Evolutionary conservation across 2,329 filamentous ascomycete genomes (phyloP).

Genomic region (Fusarium gaditjirri): DNA sequence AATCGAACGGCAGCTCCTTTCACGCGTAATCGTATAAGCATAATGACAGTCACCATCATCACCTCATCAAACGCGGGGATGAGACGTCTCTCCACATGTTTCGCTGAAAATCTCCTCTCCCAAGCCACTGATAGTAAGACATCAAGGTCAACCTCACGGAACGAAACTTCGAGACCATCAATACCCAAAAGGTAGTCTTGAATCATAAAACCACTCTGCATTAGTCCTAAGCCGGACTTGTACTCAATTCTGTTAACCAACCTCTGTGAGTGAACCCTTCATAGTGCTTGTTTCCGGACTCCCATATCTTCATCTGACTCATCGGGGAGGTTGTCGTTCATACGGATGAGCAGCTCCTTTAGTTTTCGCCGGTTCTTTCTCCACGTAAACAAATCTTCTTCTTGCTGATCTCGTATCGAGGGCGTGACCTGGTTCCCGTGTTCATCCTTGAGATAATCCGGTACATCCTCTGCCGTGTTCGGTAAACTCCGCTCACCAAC

Average conservation of each 20-base stretch:
- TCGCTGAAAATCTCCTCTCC: not conserved
- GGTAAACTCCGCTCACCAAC: slow-evolving; percentile 23
- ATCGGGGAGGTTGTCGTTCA: slow-evolving; percentile 59
- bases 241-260: not conserved
- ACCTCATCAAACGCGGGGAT: not conserved
- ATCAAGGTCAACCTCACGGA: not conserved
- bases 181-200: slow-evolving; percentile 10
- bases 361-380: slow-evolving; percentile 58
- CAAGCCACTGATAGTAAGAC: not conserved
- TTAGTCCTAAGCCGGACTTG: not conserved
- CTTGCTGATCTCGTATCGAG: slow-evolving; percentile 61
- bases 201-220: not conserved
- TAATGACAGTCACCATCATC: not conserved
- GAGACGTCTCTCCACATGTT: not conserved
- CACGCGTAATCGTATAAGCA: not conserved
- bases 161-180: not conserved
- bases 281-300: slow-evolving; percentile 9
- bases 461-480: slow-evolving; percentile 49
- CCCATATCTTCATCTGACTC: slow-evolving; percentile 50
- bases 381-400: slow-evolving; percentile 61
- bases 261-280: not conserved
- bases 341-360: slow-evolving; percentile 54
- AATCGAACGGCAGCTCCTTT: not conserved
- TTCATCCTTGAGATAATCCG: slow-evolving; percentile 62
- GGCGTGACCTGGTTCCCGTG: slow-evolving; percentile 68